phyloP scores from a whole-genome alignment of 1,284 basidiomycete species.

The Cutaneotrichosporon sp. region DNA sequence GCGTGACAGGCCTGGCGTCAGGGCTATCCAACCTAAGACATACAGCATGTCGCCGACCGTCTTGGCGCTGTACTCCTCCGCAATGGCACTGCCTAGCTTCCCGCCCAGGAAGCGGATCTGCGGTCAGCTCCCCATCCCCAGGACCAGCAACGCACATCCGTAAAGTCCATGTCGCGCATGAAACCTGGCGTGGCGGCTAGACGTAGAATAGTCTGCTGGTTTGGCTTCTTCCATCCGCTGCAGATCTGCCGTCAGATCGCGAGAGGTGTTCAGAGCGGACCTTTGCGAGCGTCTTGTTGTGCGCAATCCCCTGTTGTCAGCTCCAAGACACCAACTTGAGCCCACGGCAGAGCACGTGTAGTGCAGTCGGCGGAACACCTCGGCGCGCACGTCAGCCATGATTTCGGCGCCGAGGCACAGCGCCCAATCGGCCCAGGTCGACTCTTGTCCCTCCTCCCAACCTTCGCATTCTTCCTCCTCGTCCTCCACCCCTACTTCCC shows the following conservation, averaged over 20 bases:
- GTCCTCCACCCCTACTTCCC: conserved; percentile 18
- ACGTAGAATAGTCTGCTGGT: conserved; percentile 77
- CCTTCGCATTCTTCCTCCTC: conserved; percentile 33
- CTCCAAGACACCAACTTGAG: conserved; percentile 5
- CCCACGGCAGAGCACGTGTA: conserved; percentile 92
- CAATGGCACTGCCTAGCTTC: conserved; percentile 85
- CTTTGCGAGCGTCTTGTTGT: conserved; percentile 94
- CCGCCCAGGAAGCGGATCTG: conserved; percentile 94
- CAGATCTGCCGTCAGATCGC: conserved; percentile 61
- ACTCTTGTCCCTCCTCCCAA: conserved; percentile 26
- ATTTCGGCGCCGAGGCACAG: conserved; percentile 84
- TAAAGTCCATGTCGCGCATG: conserved; percentile 75
- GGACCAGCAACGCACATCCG: conserved; percentile 62
- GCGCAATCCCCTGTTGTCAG: conserved; percentile 70
- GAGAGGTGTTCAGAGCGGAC: conserved; percentile 52
- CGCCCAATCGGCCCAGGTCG: conserved; percentile 89
- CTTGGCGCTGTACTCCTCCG: conserved; percentile 79
- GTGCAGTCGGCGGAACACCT: conserved; percentile 70
- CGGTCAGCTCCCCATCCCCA: neutral
- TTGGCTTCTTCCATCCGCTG: conserved; percentile 86
- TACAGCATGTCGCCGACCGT: conserved; percentile 86
- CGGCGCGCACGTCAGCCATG: conserved; percentile 71
- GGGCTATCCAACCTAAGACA: conserved; percentile 31
- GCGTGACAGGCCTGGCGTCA: conserved; percentile 50
- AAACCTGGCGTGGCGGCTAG: conserved; percentile 79